These are phyloP conservation scores for Tripterygium wilfordii DNA, from an alignment of 177 flowering plant genomes.

Conservation along the genomic window DNA sequence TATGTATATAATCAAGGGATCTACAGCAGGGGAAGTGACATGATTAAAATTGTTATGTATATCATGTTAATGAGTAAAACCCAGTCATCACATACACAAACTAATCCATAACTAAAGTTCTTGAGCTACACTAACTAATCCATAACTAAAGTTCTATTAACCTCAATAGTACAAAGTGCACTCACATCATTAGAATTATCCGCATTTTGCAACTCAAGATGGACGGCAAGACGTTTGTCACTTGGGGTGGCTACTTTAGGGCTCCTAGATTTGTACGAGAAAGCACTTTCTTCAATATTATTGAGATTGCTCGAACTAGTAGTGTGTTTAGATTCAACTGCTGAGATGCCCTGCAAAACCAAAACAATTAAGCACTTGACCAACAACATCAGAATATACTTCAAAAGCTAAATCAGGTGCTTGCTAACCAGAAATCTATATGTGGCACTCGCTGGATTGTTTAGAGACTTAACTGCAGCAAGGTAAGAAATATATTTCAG, in stretches of 20 bases:
- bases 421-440: conserved; percentile 37
- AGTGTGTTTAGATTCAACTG: conserved; percentile 24
- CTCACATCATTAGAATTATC: conserved; percentile 37
- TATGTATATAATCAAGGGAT: no score
- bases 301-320: conserved; percentile 28
- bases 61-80: no score
- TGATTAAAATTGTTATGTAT: no score
- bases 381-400: conserved; percentile 1
- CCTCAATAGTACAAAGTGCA: no score
- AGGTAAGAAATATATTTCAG: conserved; percentile 12
- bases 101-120: no score
- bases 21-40: no score
- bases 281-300: conserved; percentile 58
- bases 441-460: conserved; percentile 13
- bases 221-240: conserved; percentile 14
- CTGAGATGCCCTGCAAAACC: conserved; percentile 40
- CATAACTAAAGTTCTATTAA: no score
- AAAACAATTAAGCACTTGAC: background rate
- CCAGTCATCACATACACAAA: background rate
- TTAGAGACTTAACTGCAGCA: conserved; percentile 38
- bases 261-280: conserved; percentile 46
- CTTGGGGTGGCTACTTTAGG: conserved; percentile 21
- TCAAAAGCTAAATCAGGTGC: background rate
- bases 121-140: no score
- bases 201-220: conserved; percentile 17